Conservation (phyloP, 495 filamentous ascomycete species). For the Penicillium herquei region DNA sequence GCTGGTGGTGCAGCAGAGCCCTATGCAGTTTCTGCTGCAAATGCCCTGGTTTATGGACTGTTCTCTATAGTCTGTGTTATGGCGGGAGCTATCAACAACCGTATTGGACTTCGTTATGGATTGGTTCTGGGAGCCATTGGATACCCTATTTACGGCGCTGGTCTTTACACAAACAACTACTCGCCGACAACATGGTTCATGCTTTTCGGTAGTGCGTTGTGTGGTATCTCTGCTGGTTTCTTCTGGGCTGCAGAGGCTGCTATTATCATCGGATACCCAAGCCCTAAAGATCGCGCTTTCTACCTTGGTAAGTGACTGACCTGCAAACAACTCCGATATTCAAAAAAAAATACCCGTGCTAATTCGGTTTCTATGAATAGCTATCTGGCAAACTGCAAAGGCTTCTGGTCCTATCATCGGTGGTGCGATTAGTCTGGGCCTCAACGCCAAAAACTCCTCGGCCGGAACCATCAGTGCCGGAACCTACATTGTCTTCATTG, state of each 20-base stretch:
- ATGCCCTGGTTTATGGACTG: constrained; percentile 31
- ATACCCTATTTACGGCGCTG: constrained; percentile 46
- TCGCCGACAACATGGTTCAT: constrained; percentile 62
- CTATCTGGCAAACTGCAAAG: constrained; percentile 36
- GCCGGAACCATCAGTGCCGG: constrained; percentile 26
- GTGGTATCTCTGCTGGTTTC: constrained; percentile 63
- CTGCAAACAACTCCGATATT: not conserved
- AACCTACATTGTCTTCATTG: constrained; percentile 35
- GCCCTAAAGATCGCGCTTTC: constrained; percentile 55
- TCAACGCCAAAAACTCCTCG: constrained; percentile 24
- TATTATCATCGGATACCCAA: constrained; percentile 64
- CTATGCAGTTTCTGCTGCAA: constrained; percentile 33
- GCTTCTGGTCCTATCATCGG: constrained; percentile 32
- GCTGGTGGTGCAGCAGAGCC: constrained; percentile 35
- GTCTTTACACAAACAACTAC: constrained; percentile 64
- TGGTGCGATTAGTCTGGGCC: constrained; percentile 32
- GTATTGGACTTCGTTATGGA: constrained; percentile 59
- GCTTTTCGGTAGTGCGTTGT: constrained; percentile 60
- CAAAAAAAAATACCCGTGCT: not conserved
- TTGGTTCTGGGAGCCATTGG: constrained; percentile 55
- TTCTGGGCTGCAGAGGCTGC: constrained; percentile 67
- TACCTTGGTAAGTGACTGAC: constrained; percentile 30
- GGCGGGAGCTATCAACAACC: constrained; percentile 40
- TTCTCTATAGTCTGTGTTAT: constrained; percentile 33
- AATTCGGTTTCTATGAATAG: constrained; percentile 6